phyloP scores from a whole-genome alignment of 441 rosid species.

The Corymbia calophylla region DNA sequence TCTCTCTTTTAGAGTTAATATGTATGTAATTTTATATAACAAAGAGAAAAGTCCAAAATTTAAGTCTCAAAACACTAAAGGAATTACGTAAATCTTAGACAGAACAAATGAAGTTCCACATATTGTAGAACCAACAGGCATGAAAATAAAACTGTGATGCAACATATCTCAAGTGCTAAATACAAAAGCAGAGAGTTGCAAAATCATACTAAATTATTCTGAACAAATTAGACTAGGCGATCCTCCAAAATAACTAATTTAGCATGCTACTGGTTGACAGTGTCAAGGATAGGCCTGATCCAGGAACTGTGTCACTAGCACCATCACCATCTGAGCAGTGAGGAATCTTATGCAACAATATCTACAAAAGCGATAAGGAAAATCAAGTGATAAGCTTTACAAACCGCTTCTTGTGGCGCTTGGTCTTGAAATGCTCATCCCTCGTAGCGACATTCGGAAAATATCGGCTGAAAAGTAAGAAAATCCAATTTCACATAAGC shows the following conservation, averaged over 20 bases:
- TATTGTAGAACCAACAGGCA: neutral
- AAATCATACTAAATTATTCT: neutral
- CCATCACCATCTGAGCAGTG: neutral
- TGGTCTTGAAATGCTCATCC: constrained; percentile 85
- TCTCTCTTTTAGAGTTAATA: neutral
- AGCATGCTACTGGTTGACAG: neutral
- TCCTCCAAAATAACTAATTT: neutral
- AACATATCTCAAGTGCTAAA: neutral
- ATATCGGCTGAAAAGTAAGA: constrained; percentile 53
- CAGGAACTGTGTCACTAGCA: neutral
- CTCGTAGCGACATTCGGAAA: constrained; percentile 54
- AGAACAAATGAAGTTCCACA: neutral
- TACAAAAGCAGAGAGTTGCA: neutral
- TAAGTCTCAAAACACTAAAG: neutral
- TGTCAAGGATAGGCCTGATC: neutral
- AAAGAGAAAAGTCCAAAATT: neutral
- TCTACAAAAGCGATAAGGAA: neutral
- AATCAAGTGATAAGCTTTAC: neutral
- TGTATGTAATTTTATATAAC: neutral
- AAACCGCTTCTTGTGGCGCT: constrained; percentile 87
- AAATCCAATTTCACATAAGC: neutral
- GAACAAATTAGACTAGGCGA: neutral
- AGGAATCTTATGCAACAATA: neutral
- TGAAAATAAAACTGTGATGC: neutral
- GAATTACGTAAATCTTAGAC: neutral